These are phyloP conservation scores for Sechiopsis laciniata DNA, from an alignment of 306 rosid species.

Conservation along the genomic window DNA sequence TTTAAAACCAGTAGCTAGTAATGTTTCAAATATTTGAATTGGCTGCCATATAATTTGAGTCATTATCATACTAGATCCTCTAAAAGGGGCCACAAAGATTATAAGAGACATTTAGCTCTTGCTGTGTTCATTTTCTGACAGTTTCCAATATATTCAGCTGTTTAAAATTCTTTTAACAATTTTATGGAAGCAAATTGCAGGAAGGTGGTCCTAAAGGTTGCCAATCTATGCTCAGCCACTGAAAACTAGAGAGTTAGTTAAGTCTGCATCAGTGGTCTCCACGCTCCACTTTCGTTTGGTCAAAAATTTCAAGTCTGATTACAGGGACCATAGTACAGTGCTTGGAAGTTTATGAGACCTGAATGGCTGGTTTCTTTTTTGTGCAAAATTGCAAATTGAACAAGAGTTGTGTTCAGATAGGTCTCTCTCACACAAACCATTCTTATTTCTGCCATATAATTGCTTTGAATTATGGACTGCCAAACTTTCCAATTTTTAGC, in stretches of 20 bases:
- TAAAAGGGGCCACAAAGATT: conserved; percentile 19
- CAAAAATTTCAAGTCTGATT: conserved; percentile 20
- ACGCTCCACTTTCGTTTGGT: conserved; percentile 13
- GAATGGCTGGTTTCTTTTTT: conserved; percentile 16
- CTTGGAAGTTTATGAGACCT: conserved; percentile 12
- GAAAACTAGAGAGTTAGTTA: conserved; percentile 19
- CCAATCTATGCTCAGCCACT: conserved; percentile 21
- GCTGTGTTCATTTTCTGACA: conserved; percentile 3
- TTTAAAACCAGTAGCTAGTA: background rate
- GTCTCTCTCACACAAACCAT: conserved; percentile 20
- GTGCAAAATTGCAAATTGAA: conserved; percentile 5
- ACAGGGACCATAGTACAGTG: conserved; percentile 16
- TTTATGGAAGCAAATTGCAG: conserved; percentile 23
- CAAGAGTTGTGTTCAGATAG: conserved; percentile 18
- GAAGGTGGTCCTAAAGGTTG: conserved; percentile 22
- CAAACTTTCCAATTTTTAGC: background rate
- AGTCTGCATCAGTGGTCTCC: conserved; percentile 24
- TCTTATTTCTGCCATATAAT: background rate
- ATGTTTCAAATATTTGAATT: background rate
- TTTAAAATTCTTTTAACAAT: conserved; percentile 4
- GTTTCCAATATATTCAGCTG: conserved; percentile 1
- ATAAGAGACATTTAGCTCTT: background rate
- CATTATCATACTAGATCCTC: conserved; percentile 8
- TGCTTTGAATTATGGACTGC: background rate
- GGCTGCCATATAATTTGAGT: background rate